Conservation (phyloP, 768 basidiomycete species). For the Trametes villosa region DNA sequence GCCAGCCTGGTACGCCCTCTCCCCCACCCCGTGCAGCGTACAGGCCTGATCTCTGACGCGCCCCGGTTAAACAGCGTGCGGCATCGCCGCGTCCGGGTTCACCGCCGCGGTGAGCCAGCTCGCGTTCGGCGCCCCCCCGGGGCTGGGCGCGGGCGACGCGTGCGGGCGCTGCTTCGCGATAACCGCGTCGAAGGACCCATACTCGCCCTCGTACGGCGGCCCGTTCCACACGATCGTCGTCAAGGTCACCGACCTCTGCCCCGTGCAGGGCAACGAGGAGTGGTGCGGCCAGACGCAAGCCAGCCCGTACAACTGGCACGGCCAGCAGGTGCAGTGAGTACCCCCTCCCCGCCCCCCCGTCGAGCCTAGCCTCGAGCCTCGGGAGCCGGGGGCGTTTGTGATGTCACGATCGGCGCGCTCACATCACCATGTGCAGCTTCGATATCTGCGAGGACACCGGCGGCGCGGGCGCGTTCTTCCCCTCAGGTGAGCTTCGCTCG, state of each 20-base stretch:
- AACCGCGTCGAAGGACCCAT: constrained; percentile 57
- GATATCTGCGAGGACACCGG: constrained; percentile 66
- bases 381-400: too few species aligned
- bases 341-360: background rate
- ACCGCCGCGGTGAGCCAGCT: constrained; percentile 63
- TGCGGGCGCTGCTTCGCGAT: constrained; percentile 65
- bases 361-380: too few species aligned
- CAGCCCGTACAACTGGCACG: constrained; percentile 47
- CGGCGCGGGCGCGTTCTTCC: constrained; percentile 57
- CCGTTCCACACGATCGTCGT: constrained; percentile 60
- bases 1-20: constrained; percentile 46
- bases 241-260: constrained; percentile 52
- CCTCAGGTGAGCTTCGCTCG: constrained; percentile 37
- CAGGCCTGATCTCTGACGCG: too few species aligned
- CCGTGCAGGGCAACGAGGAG: constrained; percentile 50
- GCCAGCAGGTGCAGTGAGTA: constrained; percentile 54
- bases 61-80: constrained; percentile 57
- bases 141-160: constrained; percentile 57
- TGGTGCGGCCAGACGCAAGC: constrained; percentile 58
- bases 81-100: constrained; percentile 50
- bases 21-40: too few species aligned
- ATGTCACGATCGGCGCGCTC: too few species aligned
- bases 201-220: constrained; percentile 49
- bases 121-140: constrained; percentile 56
- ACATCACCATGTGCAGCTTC: constrained; percentile 54